These are phyloP conservation scores for Endoconidiophora polonica DNA, from an alignment of 2,329 filamentous ascomycete genomes.

Conservation along the genomic window DNA sequence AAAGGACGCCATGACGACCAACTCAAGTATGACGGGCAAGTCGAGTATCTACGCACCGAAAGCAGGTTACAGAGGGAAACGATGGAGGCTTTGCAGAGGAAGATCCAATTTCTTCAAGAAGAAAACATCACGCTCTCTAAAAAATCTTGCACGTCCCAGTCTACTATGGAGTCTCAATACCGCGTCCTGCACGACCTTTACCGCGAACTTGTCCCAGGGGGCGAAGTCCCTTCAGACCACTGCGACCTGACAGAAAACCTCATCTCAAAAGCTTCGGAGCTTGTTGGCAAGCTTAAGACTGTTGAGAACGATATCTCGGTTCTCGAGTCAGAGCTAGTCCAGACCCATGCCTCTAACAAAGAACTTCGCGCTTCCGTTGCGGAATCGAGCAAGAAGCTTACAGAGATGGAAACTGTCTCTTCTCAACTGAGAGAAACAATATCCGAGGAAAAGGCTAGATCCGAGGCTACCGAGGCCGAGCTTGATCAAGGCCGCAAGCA, in stretches of 20 bases:
- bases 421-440: constrained; percentile 37
- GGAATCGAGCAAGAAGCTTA: constrained; percentile 24
- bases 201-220: constrained; percentile 37
- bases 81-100: constrained; percentile 39
- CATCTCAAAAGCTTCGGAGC: constrained; percentile 37
- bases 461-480: constrained; percentile 37
- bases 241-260: constrained; percentile 43
- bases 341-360: constrained; percentile 35
- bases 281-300: constrained; percentile 42
- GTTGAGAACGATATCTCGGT: constrained; percentile 42
- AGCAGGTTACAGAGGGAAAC: constrained; percentile 41
- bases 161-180: constrained; percentile 33
- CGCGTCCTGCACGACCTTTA: constrained; percentile 42
- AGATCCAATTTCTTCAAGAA: constrained; percentile 38
- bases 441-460: constrained; percentile 36
- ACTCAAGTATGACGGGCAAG: constrained; percentile 42
- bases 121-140: constrained; percentile 34
- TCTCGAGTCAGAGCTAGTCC: constrained; percentile 46
- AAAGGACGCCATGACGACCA: constrained; percentile 40
- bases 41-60: constrained; percentile 46
- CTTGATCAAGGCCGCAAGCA: constrained; percentile 50
- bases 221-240: constrained; percentile 37
- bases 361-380: constrained; percentile 42
- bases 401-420: constrained; percentile 33
- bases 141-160: constrained; percentile 33